Evolutionary conservation across 164 flowering plant species (phyloP).

Genomic region (Echeveria elegans): DNA sequence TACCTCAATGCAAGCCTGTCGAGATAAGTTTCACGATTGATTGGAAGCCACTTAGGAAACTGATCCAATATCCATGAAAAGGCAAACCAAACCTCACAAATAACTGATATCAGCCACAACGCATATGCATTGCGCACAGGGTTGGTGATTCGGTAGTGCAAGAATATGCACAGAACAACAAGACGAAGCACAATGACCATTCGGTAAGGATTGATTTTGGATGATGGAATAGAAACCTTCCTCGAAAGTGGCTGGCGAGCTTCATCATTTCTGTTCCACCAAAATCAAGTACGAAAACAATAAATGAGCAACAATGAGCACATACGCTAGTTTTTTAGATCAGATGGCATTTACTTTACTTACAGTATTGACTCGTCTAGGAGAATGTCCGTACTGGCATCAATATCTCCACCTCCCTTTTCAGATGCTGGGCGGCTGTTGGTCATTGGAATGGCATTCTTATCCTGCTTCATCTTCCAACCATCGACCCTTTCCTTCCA

Average conservation of each 20-base stretch:
- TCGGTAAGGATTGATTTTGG: slow-evolving; percentile 84
- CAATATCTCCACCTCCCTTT: slow-evolving; percentile 58
- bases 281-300: background rate
- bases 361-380: slow-evolving; percentile 56
- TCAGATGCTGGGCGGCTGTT: slow-evolving; percentile 69
- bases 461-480: slow-evolving; percentile 79
- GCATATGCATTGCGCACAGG: slow-evolving; percentile 76
- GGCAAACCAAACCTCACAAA: slow-evolving; percentile 98
- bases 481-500: slow-evolving; percentile 87
- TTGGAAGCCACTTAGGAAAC: slow-evolving; percentile 90
- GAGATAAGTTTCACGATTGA: slow-evolving; percentile 88
- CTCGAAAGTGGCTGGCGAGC: slow-evolving; percentile 89
- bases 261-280: slow-evolving; percentile 65
- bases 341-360: background rate
- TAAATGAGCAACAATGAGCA: background rate
- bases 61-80: slow-evolving; percentile 92
- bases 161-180: slow-evolving; percentile 64
- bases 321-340: no score
- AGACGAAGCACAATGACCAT: slow-evolving; percentile 84
- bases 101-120: slow-evolving; percentile 81
- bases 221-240: slow-evolving; percentile 81
- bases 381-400: slow-evolving; percentile 57
- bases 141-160: slow-evolving; percentile 81
- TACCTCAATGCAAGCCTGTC: slow-evolving; percentile 86
- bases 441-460: slow-evolving; percentile 64